Conservation (phyloP, 2,329 filamentous ascomycete species). For the Proliferodiscus dingleyae region DNA sequence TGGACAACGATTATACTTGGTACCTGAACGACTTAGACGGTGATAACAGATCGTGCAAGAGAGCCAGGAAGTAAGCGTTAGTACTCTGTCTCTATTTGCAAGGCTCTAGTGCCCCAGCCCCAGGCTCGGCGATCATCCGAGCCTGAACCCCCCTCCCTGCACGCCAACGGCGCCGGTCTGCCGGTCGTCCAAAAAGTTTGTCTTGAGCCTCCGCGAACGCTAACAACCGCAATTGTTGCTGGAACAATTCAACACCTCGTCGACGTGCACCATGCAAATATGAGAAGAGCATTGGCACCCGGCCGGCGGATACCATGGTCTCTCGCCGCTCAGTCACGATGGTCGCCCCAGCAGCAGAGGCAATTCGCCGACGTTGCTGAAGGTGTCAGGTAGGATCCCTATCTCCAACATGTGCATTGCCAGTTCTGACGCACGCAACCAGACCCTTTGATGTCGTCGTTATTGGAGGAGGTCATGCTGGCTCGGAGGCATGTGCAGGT, state of each 20-base stretch:
- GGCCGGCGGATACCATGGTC: constrained; percentile 7
- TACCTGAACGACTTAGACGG: too few relatives aligned
- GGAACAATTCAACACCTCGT: background rate
- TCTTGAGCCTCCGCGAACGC: background rate
- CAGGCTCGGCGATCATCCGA: background rate
- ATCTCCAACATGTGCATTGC: background rate
- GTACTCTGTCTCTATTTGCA: background rate
- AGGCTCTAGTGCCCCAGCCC: background rate
- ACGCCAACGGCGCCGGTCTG: background rate
- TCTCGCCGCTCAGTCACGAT: constrained; percentile 5
- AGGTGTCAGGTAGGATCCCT: constrained; percentile 15
- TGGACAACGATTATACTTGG: too few relatives aligned
- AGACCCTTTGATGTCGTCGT: constrained; percentile 80
- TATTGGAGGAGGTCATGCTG: constrained; percentile 92
- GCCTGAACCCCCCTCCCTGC: background rate
- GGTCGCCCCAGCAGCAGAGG: constrained; percentile 13
- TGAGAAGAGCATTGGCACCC: constrained; percentile 19
- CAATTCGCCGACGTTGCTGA: constrained; percentile 20
- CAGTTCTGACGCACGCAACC: constrained; percentile 1
- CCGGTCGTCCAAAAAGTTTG: constrained; percentile 1
- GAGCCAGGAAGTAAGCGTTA: too few relatives aligned
- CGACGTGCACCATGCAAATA: constrained; percentile 21
- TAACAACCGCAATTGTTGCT: background rate
- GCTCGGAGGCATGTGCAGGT: constrained; percentile 87
- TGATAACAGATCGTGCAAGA: too few relatives aligned